These are phyloP conservation scores for Chrysoporthe puriensis DNA, from an alignment of 2,329 filamentous ascomycete genomes.

Conservation along the genomic window DNA sequence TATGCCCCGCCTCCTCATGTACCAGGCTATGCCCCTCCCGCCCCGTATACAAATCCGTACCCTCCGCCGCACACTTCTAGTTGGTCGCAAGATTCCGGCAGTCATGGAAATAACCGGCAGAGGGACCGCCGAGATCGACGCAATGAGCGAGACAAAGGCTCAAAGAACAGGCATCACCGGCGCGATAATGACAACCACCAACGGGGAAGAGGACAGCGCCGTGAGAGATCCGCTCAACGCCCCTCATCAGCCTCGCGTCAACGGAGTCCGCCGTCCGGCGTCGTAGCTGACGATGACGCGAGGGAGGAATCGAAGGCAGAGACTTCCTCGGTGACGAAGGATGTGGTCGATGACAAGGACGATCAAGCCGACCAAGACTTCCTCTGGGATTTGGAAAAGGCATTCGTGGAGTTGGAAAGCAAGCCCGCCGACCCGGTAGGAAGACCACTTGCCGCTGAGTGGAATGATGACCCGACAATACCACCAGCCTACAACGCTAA, in stretches of 20 bases:
- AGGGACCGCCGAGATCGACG: constrained; percentile 25
- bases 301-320: constrained; percentile 14
- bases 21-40: constrained; percentile 9
- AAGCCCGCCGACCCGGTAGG: constrained; percentile 52
- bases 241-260: constrained; percentile 18
- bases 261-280: constrained; percentile 14
- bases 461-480: constrained; percentile 50
- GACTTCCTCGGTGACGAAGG: not conserved
- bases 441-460: constrained; percentile 47
- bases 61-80: constrained; percentile 19
- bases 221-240: constrained; percentile 15
- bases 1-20: constrained; percentile 21
- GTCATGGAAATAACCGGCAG: constrained; percentile 15
- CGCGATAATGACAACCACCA: constrained; percentile 20
- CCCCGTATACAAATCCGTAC: constrained; percentile 17
- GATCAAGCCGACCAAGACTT: constrained; percentile 38
- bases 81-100: constrained; percentile 18
- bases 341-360: constrained; percentile 3
- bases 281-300: constrained; percentile 2
- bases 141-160: constrained; percentile 22
- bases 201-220: constrained; percentile 25
- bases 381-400: constrained; percentile 44
- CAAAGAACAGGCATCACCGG: constrained; percentile 24
- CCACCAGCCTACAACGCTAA: constrained; percentile 48
- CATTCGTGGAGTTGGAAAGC: constrained; percentile 43